phyloP scores from a whole-genome alignment of 148 eudicot genomes.

The Fagopyrum tataricum region DNA sequence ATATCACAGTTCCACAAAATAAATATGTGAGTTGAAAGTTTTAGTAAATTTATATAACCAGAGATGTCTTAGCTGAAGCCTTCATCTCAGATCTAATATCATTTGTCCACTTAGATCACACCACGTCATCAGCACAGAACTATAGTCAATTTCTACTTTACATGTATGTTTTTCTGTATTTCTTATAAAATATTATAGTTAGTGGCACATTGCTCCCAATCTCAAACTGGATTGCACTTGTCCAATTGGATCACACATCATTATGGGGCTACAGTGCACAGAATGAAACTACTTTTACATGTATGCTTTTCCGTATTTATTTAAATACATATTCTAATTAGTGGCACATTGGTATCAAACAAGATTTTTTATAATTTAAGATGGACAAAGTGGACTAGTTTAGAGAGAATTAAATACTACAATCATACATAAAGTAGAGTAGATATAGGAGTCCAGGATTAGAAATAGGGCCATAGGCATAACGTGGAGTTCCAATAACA shows the following conservation, averaged over 20 bases:
- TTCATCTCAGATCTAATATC: not conserved
- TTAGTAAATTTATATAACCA: not conserved
- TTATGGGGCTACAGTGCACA: not conserved
- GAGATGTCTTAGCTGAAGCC: not conserved
- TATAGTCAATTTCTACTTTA: not conserved
- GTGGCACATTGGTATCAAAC: slow-evolving; percentile 2
- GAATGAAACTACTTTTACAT: not conserved
- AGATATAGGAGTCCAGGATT: not conserved
- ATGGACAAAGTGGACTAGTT: not conserved
- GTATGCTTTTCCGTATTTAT: not conserved
- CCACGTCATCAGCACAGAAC: not conserved
- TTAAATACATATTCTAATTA: not conserved
- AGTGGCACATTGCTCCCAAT: not conserved
- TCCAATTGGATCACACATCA: slow-evolving; percentile 9
- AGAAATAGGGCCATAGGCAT: slow-evolving; percentile 6
- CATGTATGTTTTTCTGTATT: not conserved
- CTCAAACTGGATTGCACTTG: not conserved
- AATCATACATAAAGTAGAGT: slow-evolving; percentile 9
- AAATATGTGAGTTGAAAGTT: not conserved
- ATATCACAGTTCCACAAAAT: not conserved
- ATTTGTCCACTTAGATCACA: not conserved
- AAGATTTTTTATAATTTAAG: not conserved
- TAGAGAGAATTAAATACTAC: slow-evolving; percentile 1
- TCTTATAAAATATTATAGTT: not conserved
- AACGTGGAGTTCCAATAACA: slow-evolving; percentile 15